phyloP scores from a whole-genome alignment of 805 yeast genomes.

The Debaryomyces prosopidis region DNA sequence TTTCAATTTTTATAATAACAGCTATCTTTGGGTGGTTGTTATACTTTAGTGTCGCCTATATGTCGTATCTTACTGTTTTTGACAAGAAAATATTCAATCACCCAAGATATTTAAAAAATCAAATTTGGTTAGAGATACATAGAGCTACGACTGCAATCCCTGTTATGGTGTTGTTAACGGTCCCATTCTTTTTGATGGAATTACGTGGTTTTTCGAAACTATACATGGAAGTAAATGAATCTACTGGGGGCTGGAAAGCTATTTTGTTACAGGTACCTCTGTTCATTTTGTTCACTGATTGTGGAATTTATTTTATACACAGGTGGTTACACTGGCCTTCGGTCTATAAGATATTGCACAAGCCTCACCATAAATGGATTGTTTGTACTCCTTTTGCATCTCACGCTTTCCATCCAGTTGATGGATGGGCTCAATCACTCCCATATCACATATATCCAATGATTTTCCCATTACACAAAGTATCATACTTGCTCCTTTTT shows the following conservation, averaged over 20 bases:
- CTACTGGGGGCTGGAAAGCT: slow-evolving; percentile 69
- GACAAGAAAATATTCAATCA: slow-evolving; percentile 91
- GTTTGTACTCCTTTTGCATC: slow-evolving; percentile 98
- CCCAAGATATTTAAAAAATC: slow-evolving; percentile 94
- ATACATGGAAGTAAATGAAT: slow-evolving; percentile 63
- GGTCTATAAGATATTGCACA: slow-evolving; percentile 84
- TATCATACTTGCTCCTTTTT: slow-evolving; percentile 77
- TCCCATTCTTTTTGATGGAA: slow-evolving; percentile 88
- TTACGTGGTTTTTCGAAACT: slow-evolving; percentile 79
- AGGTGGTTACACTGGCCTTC: slow-evolving; percentile 92
- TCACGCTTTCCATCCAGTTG: slow-evolving; percentile 98
- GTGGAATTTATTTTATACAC: slow-evolving; percentile 88
- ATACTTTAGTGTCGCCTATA: slow-evolving; percentile 70
- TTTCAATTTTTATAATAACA: slow-evolving; percentile 68
- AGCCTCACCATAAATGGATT: slow-evolving; percentile 99
- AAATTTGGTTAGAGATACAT: slow-evolving; percentile 78
- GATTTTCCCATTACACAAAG: slow-evolving; percentile 88
- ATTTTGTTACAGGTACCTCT: slow-evolving; percentile 66
- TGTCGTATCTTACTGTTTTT: slow-evolving; percentile 77
- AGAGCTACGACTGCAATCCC: slow-evolving; percentile 86
- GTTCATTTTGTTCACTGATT: slow-evolving; percentile 91
- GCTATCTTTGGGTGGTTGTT: slow-evolving; percentile 85
- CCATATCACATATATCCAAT: slow-evolving; percentile 94
- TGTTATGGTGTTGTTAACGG: slow-evolving; percentile 79
- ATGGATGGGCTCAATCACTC: slow-evolving; percentile 88